These are phyloP conservation scores for Gleditsia sinensis DNA, from an alignment of 306 rosid species.

Conservation along the genomic window DNA sequence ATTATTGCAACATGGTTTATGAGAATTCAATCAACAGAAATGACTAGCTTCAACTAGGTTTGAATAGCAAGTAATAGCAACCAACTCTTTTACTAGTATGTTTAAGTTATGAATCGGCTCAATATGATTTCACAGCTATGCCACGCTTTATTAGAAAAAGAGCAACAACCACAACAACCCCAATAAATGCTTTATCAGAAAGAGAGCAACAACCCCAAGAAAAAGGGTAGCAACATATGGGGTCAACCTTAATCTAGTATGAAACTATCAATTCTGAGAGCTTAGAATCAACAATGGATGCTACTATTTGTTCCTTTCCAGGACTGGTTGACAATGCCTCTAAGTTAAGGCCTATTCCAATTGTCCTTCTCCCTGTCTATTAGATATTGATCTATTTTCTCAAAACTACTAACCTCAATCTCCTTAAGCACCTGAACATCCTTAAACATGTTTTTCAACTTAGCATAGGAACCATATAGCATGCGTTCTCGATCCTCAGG, in stretches of 20 bases:
- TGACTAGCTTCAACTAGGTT: neutral
- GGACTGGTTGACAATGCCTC: neutral
- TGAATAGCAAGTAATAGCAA: neutral
- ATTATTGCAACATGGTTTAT: constrained; percentile 27
- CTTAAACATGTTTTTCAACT: too few relatives aligned
- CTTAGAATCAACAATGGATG: constrained; percentile 24
- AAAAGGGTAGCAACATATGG: constrained; percentile 6
- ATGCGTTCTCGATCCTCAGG: too few relatives aligned
- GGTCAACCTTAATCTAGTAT: constrained; percentile 36
- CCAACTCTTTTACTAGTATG: too few relatives aligned
- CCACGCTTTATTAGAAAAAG: constrained; percentile 24
- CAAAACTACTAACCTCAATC: too few relatives aligned
- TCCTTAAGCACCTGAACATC: too few relatives aligned
- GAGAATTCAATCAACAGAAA: constrained; percentile 18
- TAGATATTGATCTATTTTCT: too few relatives aligned
- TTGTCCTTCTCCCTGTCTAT: too few relatives aligned
- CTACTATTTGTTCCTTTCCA: constrained; percentile 12
- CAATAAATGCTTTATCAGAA: neutral
- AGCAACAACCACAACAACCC: constrained; percentile 32
- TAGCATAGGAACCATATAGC: too few relatives aligned
- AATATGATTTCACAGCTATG: constrained; percentile 9
- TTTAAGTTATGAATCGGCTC: neutral
- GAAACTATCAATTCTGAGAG: constrained; percentile 38
- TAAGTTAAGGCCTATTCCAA: too few relatives aligned
- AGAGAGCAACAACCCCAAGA: too few relatives aligned